These are phyloP conservation scores for Bruguiera hainesii DNA, from an alignment of 441 rosid species.

Conservation along the genomic window DNA sequence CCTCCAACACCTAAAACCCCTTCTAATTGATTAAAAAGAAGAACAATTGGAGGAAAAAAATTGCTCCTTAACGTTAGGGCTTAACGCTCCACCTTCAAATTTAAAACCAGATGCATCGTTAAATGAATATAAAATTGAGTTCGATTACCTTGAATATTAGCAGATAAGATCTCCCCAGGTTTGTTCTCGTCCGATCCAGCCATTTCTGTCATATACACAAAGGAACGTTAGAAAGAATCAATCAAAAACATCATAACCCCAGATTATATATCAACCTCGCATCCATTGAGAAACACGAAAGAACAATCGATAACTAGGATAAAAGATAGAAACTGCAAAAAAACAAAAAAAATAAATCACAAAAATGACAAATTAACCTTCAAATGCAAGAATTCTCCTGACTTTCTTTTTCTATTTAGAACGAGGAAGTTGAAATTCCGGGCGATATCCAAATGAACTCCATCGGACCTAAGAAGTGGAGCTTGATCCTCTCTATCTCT, in stretches of 20 bases:
- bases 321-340: too few relatives aligned
- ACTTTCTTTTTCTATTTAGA: too few relatives aligned
- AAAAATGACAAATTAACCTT: too few relatives aligned
- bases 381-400: too few relatives aligned
- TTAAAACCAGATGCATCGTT: conserved; percentile 1
- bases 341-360: too few relatives aligned
- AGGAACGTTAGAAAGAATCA: conserved; percentile 9
- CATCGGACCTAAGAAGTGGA: too few relatives aligned
- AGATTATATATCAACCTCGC: too few relatives aligned
- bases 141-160: conserved; percentile 43
- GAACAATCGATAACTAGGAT: too few relatives aligned
- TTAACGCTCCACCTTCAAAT: conserved; percentile 6
- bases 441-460: too few relatives aligned
- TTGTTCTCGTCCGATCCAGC: conserved; percentile 74
- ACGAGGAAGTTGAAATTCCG: too few relatives aligned
- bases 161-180: conserved; percentile 49
- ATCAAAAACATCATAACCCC: not conserved
- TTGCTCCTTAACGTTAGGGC: conserved; percentile 8
- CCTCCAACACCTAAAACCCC: conserved; percentile 45
- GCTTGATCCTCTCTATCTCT: too few relatives aligned
- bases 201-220: conserved; percentile 36
- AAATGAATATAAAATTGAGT: not conserved
- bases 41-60: not conserved
- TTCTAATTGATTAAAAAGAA: conserved; percentile 8
- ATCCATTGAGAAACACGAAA: too few relatives aligned